Conservation (phyloP, 345 rosid genomes). For the Hypericum androsaemum region DNA sequence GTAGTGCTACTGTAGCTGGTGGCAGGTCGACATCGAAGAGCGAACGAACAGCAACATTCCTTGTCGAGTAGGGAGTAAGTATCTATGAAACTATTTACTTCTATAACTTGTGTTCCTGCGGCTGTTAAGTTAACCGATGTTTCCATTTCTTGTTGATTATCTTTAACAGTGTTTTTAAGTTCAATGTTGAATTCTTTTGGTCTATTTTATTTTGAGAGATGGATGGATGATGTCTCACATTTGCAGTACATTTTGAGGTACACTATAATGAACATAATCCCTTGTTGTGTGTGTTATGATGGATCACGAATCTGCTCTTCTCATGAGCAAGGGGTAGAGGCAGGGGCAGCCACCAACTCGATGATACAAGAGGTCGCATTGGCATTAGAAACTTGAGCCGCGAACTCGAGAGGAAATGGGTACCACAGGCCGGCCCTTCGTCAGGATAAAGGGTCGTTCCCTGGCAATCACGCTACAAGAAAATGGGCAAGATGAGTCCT, state of each 20-base stretch:
- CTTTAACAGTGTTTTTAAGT: background rate
- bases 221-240: background rate
- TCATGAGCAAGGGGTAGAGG: constrained; percentile 54
- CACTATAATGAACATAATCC: background rate
- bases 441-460: constrained; percentile 36
- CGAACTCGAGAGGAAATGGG: constrained; percentile 48
- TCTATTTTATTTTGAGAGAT: background rate
- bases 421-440: constrained; percentile 28
- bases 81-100: too few relatives aligned
- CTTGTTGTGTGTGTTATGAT: background rate
- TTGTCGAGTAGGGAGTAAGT: constrained; percentile 50
- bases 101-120: too few relatives aligned
- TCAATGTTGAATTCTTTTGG: background rate
- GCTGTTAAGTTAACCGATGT: too few relatives aligned
- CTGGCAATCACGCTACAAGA: constrained; percentile 25
- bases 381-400: constrained; percentile 34
- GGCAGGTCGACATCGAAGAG: constrained; percentile 57
- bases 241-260: background rate
- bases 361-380: constrained; percentile 39
- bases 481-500: constrained; percentile 24
- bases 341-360: constrained; percentile 36
- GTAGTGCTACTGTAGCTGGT: constrained; percentile 47
- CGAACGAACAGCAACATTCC: constrained; percentile 54
- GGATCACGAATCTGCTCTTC: background rate
- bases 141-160: background rate